Evolutionary conservation across 2,329 filamentous ascomycete species (phyloP), one percentile per base, ranked within the genome.

Genomic region (Diplodia corticola): DNA sequence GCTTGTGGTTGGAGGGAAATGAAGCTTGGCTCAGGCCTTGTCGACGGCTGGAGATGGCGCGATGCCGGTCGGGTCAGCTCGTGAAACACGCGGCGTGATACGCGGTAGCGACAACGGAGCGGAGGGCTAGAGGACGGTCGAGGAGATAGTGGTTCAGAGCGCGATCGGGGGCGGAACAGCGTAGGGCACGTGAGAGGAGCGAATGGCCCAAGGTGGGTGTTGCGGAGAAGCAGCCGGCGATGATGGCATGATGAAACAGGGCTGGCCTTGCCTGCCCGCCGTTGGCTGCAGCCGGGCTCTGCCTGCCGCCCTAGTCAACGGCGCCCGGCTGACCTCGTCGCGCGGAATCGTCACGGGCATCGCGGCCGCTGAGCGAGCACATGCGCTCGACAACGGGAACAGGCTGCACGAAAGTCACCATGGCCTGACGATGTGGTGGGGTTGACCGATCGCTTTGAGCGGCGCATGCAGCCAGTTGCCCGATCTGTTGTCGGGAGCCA

Each of bases 1-100:
- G 10, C 37, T 48, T 28, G 37, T 61, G 57, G 57, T 49, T 61
- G 57, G 57, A 61, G 44, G 57, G 57, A 49, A 61, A 61, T 61
- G 44, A 61, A 24, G 44, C 57, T 61, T 61, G 57, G 57, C 60
- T n/a, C 48, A 30, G 22, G 33, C 30, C 51, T 22, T 17, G 30
- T 30, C 17, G 60, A 54, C 46, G 46, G 46, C 60, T 53, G 46
- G 22, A 20, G 48, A 54, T 53, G 60, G 60, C 60, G 60, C 60
- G 60, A 50, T 61, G 24, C 57, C 57, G 57, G 57, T 49, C 57
- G 40, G 44, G 40, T 24, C 57, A 37, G 24, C 44, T 49, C 26
- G 44, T 35, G 40, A 35, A 61, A 61, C 57, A 20, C 57, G 13
- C 40, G 44, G 57, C 57, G 57, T 33, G 57, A 49, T 61, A 26